Evolutionary conservation across 2,329 filamentous ascomycete genomes (phyloP), one percentile per base, ranked within the genome.

Genomic region (Sarocladiaceae sp.): DNA sequence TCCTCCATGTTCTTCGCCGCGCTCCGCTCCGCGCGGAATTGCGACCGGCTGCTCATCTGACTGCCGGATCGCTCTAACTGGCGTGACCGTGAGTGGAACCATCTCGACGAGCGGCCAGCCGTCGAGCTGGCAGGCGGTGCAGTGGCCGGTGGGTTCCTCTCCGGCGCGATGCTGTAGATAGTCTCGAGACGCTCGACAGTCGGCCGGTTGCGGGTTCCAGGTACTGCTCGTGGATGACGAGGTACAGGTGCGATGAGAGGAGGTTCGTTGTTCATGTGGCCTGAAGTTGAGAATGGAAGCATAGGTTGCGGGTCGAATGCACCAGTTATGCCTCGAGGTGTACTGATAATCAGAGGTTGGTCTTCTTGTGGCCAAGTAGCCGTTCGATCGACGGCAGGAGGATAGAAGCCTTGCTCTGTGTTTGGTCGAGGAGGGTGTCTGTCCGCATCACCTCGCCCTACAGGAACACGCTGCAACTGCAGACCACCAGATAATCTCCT

Each of bases 1-100:
- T 84, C 81, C 17, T 77, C 73, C 25, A 85, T 79, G 57, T 85
- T 86, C 66, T 79, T 83, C 10, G 80, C 75, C 5, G 82, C 82
- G 53, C 80, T 82, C 25, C 80, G 71, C 60, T 81, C 78, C 2
- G 81, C 81, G 36, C 82, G 74, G 59, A 80, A 83, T 33, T 71
- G 71, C 23, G 71, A 73, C 29, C 79, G 68, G 52, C 64, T 5
- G 82, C 63, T 37, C 71, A 73, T 71, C 69, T 54, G 71, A 57
- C 53, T 70, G 66, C 49, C 72, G 67, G 57, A 61, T 61, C 15
- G 29, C 20, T 50, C 29, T 37, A 15, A 35, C 26, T n/a, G 51
- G 44, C 17, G 67, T 56, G 4, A 64, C 57, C 6, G 71, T 67
- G 2, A 68, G 62, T 3, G 69, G 29, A 37, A 37, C 47, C 47